Evolutionary conservation across 1,139 yeast genomes (phyloP), one percentile per base, ranked within the genome.

Genomic region (Geotrichum cucujoidarum): DNA sequence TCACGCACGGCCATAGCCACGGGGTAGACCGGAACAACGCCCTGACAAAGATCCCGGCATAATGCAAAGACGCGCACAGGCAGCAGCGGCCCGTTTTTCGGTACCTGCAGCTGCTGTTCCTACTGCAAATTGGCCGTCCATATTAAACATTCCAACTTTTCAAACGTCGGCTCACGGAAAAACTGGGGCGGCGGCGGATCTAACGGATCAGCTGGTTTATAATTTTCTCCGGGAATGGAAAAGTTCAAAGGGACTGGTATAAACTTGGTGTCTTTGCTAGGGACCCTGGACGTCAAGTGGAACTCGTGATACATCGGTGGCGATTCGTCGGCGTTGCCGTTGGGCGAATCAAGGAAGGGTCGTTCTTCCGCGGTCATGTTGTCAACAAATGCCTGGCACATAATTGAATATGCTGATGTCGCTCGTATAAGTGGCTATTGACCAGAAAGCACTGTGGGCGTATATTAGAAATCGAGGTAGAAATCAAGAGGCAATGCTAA

Each of bases 211-310:
- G 35, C 43, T 17, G 43, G 43, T 4, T 29, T 22, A 18, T 40
- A 40, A 10, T 17, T 10, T 30, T 40, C 43, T 10, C 35, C 35
- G 7, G 43, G 43, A 16, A 40, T 40, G 22, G 43, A 40, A 30
- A 40, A 40, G 43, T 40, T 40, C 16, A 40, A n/a, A 18, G 43
- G 29, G 14, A 40, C n/a, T 6, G 43, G 43, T 4, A 40, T 40
- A 27, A 29, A 40, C 14, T 30, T n/a, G 2, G 29, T 7, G 11
- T n/a, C n/a, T n/a, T 27, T 21, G 20, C 17, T 17, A 13, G 43
- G 35, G 5, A 40, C 22, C 11, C 25, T 16, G 22, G 22, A 10
- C 13, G 43, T 32, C 18, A 40, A 27, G n/a, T 40, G 43, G 25
- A n/a, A 11, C 7, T 29, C 29, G 3, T 29, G 18, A 16, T 40